Base-by-base conservation (phyloP, 2,329 filamentous ascomycete species). In the Aspergillus tamarii region DNA sequence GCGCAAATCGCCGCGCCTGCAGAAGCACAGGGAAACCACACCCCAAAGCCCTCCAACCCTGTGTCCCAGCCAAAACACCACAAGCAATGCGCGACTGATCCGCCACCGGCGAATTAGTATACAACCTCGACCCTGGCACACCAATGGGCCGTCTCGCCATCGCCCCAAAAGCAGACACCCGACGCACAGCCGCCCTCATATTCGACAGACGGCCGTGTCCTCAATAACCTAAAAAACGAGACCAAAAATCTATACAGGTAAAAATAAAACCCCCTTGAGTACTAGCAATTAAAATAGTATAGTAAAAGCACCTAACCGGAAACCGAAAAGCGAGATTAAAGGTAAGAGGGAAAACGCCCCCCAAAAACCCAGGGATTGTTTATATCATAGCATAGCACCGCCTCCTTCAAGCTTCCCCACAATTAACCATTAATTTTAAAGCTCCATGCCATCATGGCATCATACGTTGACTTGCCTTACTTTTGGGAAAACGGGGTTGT, bases 161-260 rank as follows among this genome's bases (percentile, higher is more conserved):
- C 46, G 16, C 14, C 14, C 46, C 46, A n/a, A 50, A 50, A 28
- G 9, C 28, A 14, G 26, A 52, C 26, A 52, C n/a, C 48, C 48
- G 48, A 52, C 48, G 9, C 48, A 52, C 48, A 52, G 30, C 48
- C 9, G 48, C 48, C 28, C 48, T 52, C 48, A 52, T 52, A 52
- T 32, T 34, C 26, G 10, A 19, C 28, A 32, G 48, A n/a, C 48
- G 10, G 39, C 36, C 32, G 59, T 57, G 36, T n/a, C 19, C 41
- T 21, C 26, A 41, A 56, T 30, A 30, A 26, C 14, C 12, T 16
- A 26, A 26, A 14, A 19, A 1, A 16, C 5, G 23, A 48, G 21
- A 26, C 23, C 21, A 5, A 50, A 26, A 50, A 4, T 19, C 26
- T 14, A 19, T 30, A n/a, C 12, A 19, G 26, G 10, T 16, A 21